Conservation (phyloP, 2,329 filamentous ascomycete genomes). For the Sclerotinia minor region DNA sequence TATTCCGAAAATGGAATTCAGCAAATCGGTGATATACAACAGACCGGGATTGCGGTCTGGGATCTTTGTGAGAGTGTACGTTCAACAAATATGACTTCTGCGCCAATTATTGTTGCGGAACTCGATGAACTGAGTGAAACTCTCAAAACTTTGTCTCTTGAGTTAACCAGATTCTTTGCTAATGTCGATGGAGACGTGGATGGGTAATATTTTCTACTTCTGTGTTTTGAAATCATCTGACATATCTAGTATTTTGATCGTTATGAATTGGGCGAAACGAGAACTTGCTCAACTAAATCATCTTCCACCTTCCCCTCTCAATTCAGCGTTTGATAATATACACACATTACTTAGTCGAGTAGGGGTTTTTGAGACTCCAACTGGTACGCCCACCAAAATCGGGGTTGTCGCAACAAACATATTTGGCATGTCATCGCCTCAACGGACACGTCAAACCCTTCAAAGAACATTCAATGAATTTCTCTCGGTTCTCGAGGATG, state of each 20-base stretch:
- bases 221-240: constrained; percentile 31
- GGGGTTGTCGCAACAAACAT: constrained; percentile 69
- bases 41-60: constrained; percentile 91
- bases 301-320: constrained; percentile 61
- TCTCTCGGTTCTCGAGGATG: constrained; percentile 81
- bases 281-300: constrained; percentile 72
- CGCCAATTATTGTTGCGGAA: constrained; percentile 79
- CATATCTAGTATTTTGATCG: constrained; percentile 70
- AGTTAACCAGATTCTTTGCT: constrained; percentile 89
- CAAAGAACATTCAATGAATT: constrained; percentile 89
- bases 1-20: constrained; percentile 87
- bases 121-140: constrained; percentile 84
- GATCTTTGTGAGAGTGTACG: constrained; percentile 90
- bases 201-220: constrained; percentile 51
- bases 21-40: constrained; percentile 84
- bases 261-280: constrained; percentile 94
- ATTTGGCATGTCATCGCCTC: constrained; percentile 77
- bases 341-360: constrained; percentile 71
- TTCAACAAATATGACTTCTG: constrained; percentile 86
- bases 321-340: constrained; percentile 77
- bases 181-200: constrained; percentile 93
- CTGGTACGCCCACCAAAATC: constrained; percentile 63
- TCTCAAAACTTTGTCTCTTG: constrained; percentile 78
- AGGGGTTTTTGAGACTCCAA: constrained; percentile 57
- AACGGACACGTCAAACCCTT: constrained; percentile 76